These are phyloP conservation scores for Phialophora expanda DNA, from an alignment of 2,329 filamentous ascomycete species.

Conservation along the genomic window DNA sequence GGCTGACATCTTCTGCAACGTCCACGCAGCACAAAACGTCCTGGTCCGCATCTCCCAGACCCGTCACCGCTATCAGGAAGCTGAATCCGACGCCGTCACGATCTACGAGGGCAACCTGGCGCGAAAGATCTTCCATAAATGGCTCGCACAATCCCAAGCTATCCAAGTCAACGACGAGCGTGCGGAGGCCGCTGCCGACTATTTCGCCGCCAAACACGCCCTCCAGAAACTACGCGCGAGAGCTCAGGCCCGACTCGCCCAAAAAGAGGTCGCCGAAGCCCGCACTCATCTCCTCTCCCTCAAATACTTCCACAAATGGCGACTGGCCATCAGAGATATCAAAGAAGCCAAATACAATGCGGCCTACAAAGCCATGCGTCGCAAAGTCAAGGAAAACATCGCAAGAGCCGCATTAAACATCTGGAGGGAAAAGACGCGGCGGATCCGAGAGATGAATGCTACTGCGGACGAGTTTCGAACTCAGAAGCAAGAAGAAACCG, in stretches of 20 bases:
- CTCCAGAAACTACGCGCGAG: slow-evolving; percentile 27
- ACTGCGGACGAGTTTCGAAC: slow-evolving; percentile 28
- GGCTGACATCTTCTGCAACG: slow-evolving; percentile 26
- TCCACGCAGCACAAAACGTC: slow-evolving; percentile 22
- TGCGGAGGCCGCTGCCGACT: slow-evolving; percentile 32
- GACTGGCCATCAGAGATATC: slow-evolving; percentile 13
- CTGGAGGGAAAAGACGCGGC: slow-evolving; percentile 27
- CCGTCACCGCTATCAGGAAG: slow-evolving; percentile 3
- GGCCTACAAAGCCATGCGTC: slow-evolving; percentile 33
- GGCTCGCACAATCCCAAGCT: slow-evolving; percentile 22
- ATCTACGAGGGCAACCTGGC: slow-evolving; percentile 26
- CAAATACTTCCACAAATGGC: slow-evolving; percentile 29
- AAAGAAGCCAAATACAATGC: slow-evolving; percentile 31
- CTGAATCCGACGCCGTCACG: slow-evolving; percentile 20
- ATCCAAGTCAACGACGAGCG: slow-evolving; percentile 23
- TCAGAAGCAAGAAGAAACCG: slow-evolving; percentile 25
- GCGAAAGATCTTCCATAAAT: slow-evolving; percentile 23
- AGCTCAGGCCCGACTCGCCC: slow-evolving; percentile 10
- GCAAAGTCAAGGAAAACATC: slow-evolving; percentile 33
- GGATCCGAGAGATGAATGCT: slow-evolving; percentile 23
- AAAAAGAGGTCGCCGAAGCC: slow-evolving; percentile 21
- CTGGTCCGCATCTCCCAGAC: neutral
- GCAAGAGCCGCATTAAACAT: slow-evolving; percentile 27
- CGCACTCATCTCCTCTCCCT: slow-evolving; percentile 23
- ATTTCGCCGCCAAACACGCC: slow-evolving; percentile 30